Percentiles rank a stretch among this genome's conserved stretches.
Conservation (phyloP, 306 rosid genomes). For the Phaseolus lunatus region DNA sequence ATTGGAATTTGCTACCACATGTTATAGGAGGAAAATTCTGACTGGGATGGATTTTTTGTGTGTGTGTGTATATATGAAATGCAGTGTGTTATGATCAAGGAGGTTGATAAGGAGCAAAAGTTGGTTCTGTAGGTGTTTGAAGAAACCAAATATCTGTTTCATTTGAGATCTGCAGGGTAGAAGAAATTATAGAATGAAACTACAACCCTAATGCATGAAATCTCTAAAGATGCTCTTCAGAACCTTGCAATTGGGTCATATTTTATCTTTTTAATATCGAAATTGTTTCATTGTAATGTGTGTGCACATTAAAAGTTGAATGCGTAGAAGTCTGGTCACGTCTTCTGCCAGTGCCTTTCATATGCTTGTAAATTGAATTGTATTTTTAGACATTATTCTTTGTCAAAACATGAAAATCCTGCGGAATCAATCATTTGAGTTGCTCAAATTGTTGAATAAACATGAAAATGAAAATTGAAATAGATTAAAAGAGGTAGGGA, state of each 20-base stretch:
- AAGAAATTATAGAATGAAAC: neutral
- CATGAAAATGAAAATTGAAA: conserved; percentile 16
- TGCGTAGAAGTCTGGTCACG: neutral
- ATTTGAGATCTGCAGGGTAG: neutral
- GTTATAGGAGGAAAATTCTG: neutral
- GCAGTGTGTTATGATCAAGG: conserved; percentile 25
- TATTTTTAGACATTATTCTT: conserved; percentile 2
- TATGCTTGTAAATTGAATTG: conserved; percentile 14
- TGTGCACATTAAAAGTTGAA: neutral
- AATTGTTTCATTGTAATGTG: conserved; percentile 5
- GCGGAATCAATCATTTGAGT: neutral
- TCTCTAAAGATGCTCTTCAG: conserved; percentile 9
- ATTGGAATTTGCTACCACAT: neutral
- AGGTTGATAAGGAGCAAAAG: conserved; percentile 28
- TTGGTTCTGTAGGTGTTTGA: conserved; percentile 8
- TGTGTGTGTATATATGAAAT: neutral
- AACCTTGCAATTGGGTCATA: neutral
- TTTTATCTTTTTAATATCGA: neutral
- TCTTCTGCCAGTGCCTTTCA: neutral
- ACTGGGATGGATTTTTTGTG: neutral
- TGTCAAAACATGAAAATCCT: conserved; percentile 9
- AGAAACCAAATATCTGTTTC: conserved; percentile 13
- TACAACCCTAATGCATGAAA: neutral
- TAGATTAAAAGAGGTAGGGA: neutral
- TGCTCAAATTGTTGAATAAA: neutral